A percentile compares a stretch with the other conserved stretches of the same genome.
Evolutionary conservation across 2,329 filamentous ascomycete genomes (phyloP).

Genomic region (Knoxdaviesia proteae): DNA sequence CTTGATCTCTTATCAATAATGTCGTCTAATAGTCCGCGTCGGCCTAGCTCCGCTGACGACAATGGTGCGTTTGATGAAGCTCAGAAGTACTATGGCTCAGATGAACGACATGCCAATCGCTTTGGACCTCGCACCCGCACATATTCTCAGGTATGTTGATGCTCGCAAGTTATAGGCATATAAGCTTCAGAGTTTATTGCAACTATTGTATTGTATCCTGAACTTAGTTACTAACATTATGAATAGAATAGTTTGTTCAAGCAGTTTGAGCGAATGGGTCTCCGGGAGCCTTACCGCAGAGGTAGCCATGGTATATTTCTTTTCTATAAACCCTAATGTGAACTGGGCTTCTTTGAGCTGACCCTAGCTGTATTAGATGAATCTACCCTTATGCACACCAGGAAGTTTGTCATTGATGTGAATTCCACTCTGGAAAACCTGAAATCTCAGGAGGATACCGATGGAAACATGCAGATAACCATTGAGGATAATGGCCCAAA

Average conservation of each 20-base stretch:
- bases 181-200: neutral
- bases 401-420: slow-evolving; percentile 60
- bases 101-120: slow-evolving; percentile 26
- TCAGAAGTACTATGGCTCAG: slow-evolving; percentile 35
- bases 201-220: neutral
- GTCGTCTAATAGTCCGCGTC: neutral
- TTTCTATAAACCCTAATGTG: neutral
- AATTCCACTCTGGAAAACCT: slow-evolving; percentile 63
- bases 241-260: slow-evolving; percentile 29
- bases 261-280: slow-evolving; percentile 29
- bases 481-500: slow-evolving; percentile 92
- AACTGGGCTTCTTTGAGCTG: no score
- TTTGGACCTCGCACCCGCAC: slow-evolving; percentile 28
- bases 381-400: slow-evolving; percentile 2
- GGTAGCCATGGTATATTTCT: slow-evolving; percentile 32
- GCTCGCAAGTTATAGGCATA: neutral
- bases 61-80: slow-evolving; percentile 32
- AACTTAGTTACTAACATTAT: neutral
- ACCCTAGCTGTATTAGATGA: slow-evolving; percentile 1
- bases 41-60: slow-evolving; percentile 22
- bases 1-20: neutral
- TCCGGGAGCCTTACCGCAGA: slow-evolving; percentile 33
- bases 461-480: slow-evolving; percentile 90
- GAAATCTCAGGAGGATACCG: slow-evolving; percentile 73
- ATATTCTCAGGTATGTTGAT: slow-evolving; percentile 27